Base-by-base conservation (phyloP, 1,139 yeast species). In the Eremothecium cymbalariae region DNA sequence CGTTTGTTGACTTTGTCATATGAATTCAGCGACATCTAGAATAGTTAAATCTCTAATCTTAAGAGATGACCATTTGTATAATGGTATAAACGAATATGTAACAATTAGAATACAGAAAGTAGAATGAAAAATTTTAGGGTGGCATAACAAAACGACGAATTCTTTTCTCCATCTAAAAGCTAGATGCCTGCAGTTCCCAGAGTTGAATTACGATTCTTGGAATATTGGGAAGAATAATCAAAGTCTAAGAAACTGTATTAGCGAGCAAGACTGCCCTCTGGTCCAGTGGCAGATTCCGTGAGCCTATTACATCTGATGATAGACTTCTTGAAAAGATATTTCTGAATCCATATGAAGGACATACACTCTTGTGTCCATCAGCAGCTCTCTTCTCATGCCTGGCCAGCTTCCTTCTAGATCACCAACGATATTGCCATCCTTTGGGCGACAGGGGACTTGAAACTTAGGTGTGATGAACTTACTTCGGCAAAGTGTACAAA, bases 301-400 rank as follows among this genome's bases (percentile, higher is more conserved):
- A 32, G 29, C 58, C 48, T 18, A 55, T 22, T 18, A 32, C 14
- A 15, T 46, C 49, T 42, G 41, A 5, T 51, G 53, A 29, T 49
- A 48, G 2, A 55, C 48, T 5, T 50, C 52, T 7, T 47, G 39
- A 22, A 55, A 55, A 31, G 59, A 50, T 32, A 38, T 44, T 11
- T 67, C 70, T 50, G 88, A 81, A 48, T 84, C 94, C 83, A 85
- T 80, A 40, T 95, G 63, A 22, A 90, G 62, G 8, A 86, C 74
- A 57, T 90, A 90, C 2, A 85, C 88, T 43, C 97, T 97, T 0
- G 95, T 82, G 58, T 90, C 97, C 0, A 97, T 88, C 53, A 88
- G 81, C 51, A 88, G 61, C 55, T 90, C 98, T 50, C 96, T 70
- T 2, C 94, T 94, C 24, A 90, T 62, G 0, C 98, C 98, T 3